Evolutionary conservation across 805 yeast genomes (phyloP), one percentile per base, ranked within the genome.

Genomic region (Wickerhamiella brachini): DNA sequence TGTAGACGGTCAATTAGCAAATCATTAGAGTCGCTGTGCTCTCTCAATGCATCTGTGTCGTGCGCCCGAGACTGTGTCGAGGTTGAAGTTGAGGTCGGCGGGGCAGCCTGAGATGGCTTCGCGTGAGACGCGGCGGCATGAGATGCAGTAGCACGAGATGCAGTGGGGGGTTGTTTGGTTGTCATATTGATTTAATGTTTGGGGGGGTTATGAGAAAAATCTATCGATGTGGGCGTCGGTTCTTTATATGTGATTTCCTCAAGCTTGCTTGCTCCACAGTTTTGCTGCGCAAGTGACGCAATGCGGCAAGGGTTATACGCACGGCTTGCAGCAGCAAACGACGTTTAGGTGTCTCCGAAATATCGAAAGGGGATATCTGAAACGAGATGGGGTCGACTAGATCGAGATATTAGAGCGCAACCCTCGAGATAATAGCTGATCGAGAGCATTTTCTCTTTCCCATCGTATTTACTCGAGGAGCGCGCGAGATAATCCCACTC

Each of bases 1-100:
- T 67, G 69, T 45, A 69, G 59, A 8, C 73, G 62, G 18, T 56
- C 54, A 21, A 65, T 51, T 37, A 68, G 60, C 21, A 65, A 50
- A 20, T 54, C 51, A n/a, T 71, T 62, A 24, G 72, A 69, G 48
- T 69, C 71, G 41, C 44, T 47, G 26, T 48, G 53, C 29, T 53
- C 53, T 42, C 47, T 47, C 23, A 54, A 23, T 4, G 54, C 41
- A 13, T 37, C 41, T n/a, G 41, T n/a, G 9, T 37, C 34, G 15
- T 29, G 70, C 34, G 49, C 26, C 39, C 49, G 53, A 18, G 51
- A 48, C 45, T 43, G 42, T 6, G 22, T 13, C n/a, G 29, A 8
- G 21, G 46, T 18, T 29, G 47, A 21, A 8, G 45, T 44, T 2
- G 44, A 38, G 12, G 34, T 20, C 23, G 45, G 15, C 39, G 45